A percentile compares a stretch with the other conserved stretches of the same genome.
phyloP scores from a whole-genome alignment of 2,329 filamentous ascomycete species.

The Epicoccum nigrum region DNA sequence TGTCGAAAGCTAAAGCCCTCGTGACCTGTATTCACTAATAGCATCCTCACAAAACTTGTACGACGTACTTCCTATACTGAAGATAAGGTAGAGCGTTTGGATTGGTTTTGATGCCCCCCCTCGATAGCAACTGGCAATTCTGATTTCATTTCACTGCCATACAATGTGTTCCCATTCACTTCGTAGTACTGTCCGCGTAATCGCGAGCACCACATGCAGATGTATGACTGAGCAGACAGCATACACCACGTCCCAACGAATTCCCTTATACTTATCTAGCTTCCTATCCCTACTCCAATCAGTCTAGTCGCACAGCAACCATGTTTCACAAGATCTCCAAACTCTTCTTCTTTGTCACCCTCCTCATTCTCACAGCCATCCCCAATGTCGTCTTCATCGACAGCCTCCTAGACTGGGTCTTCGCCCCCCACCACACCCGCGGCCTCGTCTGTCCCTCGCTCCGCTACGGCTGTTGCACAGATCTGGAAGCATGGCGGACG shows the following conservation, averaged over 20 bases:
- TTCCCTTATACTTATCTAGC: not conserved
- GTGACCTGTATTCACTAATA: no score
- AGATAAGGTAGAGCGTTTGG: no score
- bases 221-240: not conserved
- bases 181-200: not conserved
- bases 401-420: conserved; percentile 3
- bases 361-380: not conserved
- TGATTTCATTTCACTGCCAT: not conserved
- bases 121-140: no score
- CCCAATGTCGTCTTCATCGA: not conserved
- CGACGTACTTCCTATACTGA: no score
- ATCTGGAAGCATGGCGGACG: conserved; percentile 1
- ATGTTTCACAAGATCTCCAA: not conserved
- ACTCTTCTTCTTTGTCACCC: not conserved
- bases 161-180: not conserved
- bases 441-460: conserved; percentile 5
- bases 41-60: no score
- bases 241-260: not conserved
- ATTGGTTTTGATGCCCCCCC: no score
- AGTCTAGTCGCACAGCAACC: not conserved
- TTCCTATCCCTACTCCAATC: not conserved
- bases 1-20: no score
- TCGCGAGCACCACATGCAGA: not conserved
- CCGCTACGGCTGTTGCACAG: conserved; percentile 2
- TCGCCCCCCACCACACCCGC: not conserved